Percentiles rank a stretch among this genome's conserved stretches.
phyloP scores from a whole-genome alignment of 257 asterid genomes.

The Salvia hispanica region DNA sequence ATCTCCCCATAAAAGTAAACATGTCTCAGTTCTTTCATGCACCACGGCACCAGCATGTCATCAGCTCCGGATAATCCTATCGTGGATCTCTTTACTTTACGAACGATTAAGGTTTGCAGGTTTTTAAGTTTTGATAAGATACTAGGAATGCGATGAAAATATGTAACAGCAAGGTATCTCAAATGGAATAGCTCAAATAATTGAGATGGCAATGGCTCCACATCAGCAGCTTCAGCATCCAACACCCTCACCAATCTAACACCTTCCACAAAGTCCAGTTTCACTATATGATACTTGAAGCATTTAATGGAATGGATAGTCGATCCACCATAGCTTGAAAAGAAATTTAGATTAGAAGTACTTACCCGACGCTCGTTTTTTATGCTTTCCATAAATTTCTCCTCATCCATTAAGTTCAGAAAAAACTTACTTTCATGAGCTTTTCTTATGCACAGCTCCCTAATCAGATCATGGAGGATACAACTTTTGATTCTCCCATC shows the following conservation, averaged over 20 bases:
- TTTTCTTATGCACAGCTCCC: constrained; percentile 30
- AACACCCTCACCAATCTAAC: neutral
- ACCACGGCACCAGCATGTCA: neutral
- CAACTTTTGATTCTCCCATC: constrained; percentile 25
- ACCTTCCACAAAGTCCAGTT: neutral
- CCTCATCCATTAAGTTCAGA: neutral
- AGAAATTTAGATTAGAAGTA: neutral
- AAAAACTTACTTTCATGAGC: constrained; percentile 6
- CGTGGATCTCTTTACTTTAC: neutral
- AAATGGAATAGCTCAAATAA: neutral
- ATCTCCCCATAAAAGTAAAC: too few relatives aligned
- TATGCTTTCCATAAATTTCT: neutral
- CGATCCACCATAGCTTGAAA: neutral
- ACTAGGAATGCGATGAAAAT: neutral
- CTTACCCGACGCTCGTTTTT: neutral
- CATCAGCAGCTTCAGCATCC: neutral
- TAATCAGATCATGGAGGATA: constrained; percentile 27
- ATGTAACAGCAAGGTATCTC: neutral
- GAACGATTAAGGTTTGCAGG: neutral
- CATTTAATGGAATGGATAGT: constrained; percentile 7
- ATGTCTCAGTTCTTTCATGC: neutral
- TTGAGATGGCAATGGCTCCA: neutral
- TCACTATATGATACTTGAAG: neutral
- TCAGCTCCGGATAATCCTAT: neutral
- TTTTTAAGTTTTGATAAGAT: neutral